phyloP scores from a whole-genome alignment of 352 stramenopile species.

The Globisporangium spiculum region DNA sequence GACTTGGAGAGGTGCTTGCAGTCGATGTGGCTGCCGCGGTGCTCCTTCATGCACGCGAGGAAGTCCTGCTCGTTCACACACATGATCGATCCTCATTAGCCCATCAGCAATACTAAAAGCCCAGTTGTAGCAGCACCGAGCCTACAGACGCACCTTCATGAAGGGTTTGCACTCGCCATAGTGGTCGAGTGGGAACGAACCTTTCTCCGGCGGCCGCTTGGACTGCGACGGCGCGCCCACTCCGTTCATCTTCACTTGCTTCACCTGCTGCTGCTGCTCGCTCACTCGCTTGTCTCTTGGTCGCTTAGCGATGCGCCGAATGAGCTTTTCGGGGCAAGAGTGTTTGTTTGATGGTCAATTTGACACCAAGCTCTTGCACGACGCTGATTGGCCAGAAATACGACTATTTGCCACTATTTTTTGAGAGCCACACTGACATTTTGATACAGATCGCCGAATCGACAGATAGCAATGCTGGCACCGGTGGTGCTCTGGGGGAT shows the following conservation, averaged over 20 bases:
- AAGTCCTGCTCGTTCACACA: slow-evolving; percentile 41
- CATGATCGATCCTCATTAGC: background rate
- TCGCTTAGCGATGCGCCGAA: background rate
- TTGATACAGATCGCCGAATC: slow-evolving; percentile 8
- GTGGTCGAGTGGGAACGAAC: slow-evolving; percentile 89
- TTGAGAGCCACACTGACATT: background rate
- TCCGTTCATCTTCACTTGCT: slow-evolving; percentile 60
- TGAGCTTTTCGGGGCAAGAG: background rate
- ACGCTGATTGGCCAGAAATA: background rate
- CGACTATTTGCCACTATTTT: background rate
- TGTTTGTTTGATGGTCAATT: background rate
- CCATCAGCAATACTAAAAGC: background rate
- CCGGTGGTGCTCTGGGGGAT: slow-evolving; percentile 69
- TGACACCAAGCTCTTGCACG: background rate
- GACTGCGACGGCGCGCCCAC: slow-evolving; percentile 63
- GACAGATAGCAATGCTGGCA: slow-evolving; percentile 32
- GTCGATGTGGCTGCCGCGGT: slow-evolving; percentile 84
- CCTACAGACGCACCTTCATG: slow-evolving; percentile 57
- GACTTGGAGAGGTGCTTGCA: slow-evolving; percentile 88
- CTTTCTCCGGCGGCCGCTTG: slow-evolving; percentile 86
- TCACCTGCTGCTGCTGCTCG: background rate
- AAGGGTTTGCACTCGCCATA: slow-evolving; percentile 87
- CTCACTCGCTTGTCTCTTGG: background rate
- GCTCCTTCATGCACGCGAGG: slow-evolving; percentile 78
- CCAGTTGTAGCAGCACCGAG: background rate